Evolutionary conservation across 1,139 yeast genomes (phyloP).

Genomic region (Geotrichum cucujoidarum): DNA sequence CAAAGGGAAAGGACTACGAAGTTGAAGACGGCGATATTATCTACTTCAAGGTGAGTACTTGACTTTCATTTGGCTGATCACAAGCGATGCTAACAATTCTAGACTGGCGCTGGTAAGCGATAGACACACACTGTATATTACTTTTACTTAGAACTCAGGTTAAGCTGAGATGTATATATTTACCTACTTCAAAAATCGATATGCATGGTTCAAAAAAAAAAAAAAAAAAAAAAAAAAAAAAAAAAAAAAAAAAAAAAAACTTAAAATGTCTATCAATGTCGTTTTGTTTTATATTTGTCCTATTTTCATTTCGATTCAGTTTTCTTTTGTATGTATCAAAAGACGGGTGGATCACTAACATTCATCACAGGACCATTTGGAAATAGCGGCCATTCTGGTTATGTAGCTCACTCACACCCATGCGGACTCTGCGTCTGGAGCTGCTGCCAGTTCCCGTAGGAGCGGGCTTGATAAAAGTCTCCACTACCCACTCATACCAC

Average conservation of each 20-base stretch:
- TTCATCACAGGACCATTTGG: constrained; percentile 26
- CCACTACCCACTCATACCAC: constrained; percentile 75
- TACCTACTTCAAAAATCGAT: no score
- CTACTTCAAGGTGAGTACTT: constrained; percentile 48
- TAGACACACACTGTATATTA: no score
- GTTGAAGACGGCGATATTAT: constrained; percentile 78
- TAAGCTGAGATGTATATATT: no score
- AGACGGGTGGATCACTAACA: no score
- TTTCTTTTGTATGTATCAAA: no score
- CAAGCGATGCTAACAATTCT: constrained; percentile 2
- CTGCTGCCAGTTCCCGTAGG: neutral
- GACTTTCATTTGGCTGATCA: neutral
- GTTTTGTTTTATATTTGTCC: no score
- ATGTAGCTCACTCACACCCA: constrained; percentile 28
- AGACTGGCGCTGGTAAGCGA: constrained; percentile 41
- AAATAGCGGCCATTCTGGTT: constrained; percentile 28
- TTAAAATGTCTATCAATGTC: no score
- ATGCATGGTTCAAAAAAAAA: no score
- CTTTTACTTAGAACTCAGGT: no score
- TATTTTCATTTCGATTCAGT: no score
- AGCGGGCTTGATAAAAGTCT: constrained; percentile 39
- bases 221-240: no score
- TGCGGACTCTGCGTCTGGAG: constrained; percentile 23
- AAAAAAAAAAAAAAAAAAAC: no score
- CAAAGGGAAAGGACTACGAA: constrained; percentile 60